phyloP scores from a whole-genome alignment of 495 filamentous ascomycete species.

The Xylaria longipes region DNA sequence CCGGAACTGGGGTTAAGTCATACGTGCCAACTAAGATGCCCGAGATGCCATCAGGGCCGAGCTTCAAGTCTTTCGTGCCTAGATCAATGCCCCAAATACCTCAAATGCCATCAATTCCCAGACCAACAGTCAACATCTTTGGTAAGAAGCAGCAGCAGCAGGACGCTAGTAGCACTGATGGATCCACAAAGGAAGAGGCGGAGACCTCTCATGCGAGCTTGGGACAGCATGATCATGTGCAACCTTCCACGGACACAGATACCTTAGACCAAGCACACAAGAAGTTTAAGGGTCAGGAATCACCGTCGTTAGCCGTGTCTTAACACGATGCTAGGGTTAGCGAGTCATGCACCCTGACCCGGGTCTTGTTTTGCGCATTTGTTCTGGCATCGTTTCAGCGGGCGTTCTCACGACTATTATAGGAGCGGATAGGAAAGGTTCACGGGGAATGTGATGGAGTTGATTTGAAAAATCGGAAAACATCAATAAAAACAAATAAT shows the following conservation, averaged over 20 bases:
- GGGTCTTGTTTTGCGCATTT: neutral
- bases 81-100: constrained; percentile 38
- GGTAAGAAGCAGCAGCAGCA: constrained; percentile 28
- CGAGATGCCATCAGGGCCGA: constrained; percentile 41
- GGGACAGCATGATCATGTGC: neutral
- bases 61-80: constrained; percentile 39
- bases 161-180: neutral
- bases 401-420: neutral
- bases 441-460: neutral
- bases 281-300: neutral
- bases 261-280: neutral
- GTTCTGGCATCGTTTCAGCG: neutral
- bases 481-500: neutral
- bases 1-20: constrained; percentile 46
- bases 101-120: constrained; percentile 36
- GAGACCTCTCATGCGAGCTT: neutral
- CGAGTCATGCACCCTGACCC: neutral
- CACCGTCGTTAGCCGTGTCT: neutral
- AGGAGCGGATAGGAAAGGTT: neutral
- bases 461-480: neutral
- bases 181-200: neutral
- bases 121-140: constrained; percentile 35
- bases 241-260: neutral
- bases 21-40: constrained; percentile 53
- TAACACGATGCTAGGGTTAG: neutral